phyloP scores from a whole-genome alignment of 164 flowering plant species.

The Paratinospora sagittata region DNA sequence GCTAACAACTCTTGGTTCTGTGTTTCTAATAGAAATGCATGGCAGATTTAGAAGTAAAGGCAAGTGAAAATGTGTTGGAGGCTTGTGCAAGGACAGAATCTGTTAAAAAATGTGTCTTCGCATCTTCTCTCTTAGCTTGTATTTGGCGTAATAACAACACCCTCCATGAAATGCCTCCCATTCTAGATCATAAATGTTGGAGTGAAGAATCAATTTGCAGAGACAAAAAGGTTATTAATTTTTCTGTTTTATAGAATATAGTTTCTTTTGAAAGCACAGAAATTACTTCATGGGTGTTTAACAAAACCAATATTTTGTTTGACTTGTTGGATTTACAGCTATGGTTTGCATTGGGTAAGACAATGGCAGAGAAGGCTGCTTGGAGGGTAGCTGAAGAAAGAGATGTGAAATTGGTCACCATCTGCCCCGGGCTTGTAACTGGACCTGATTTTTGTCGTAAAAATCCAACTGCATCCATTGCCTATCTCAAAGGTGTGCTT shows the following conservation, averaged over 20 bases:
- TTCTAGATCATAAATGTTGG: constrained; percentile 60
- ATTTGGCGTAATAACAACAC: constrained; percentile 38
- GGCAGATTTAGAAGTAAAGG: constrained; percentile 61
- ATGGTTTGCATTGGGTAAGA: constrained; percentile 78
- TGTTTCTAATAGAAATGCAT: constrained; percentile 42
- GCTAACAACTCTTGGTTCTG: neutral
- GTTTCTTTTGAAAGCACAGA: no score
- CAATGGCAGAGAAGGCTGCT: constrained; percentile 67
- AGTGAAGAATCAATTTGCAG: constrained; percentile 62
- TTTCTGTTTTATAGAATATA: neutral
- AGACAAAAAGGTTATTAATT: constrained; percentile 50
- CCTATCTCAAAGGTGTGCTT: constrained; percentile 63
- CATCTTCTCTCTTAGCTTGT: constrained; percentile 75
- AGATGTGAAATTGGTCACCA: constrained; percentile 48
- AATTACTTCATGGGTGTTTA: no score
- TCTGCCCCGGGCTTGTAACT: constrained; percentile 66
- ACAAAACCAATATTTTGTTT: no score
- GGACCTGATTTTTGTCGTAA: constrained; percentile 43
- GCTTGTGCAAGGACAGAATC: constrained; percentile 60
- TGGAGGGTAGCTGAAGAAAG: constrained; percentile 53
- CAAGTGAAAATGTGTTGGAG: constrained; percentile 52
- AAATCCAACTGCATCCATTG: constrained; percentile 56
- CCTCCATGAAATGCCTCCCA: constrained; percentile 13
- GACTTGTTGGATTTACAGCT: constrained; percentile 28
- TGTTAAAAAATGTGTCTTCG: constrained; percentile 55